Percentiles rank a stretch among this genome's conserved stretches.
These are phyloP conservation scores for Choanephora cucurbitarum DNA, from an alignment of 371 early-diverging fungal species.

Conservation along the genomic window DNA sequence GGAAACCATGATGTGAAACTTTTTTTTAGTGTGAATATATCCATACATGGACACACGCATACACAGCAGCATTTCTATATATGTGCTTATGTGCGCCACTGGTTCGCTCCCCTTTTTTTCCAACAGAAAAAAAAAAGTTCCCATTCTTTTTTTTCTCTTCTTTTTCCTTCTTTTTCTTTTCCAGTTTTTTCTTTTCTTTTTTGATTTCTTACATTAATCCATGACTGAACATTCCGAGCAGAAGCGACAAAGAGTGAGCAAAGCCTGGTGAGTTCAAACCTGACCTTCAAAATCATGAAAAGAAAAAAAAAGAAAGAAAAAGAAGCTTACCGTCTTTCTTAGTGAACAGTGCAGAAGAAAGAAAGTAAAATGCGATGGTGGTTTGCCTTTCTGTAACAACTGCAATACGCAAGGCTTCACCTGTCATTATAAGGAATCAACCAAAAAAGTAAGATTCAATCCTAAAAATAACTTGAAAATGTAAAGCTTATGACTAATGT, in stretches of 20 bases:
- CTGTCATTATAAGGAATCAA: slow-evolving; percentile 46
- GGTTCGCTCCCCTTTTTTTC: too few species aligned
- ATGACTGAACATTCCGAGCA: slow-evolving; percentile 16
- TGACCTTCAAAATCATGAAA: neutral
- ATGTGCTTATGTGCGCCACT: too few species aligned
- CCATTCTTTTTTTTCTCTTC: neutral
- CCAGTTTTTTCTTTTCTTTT: slow-evolving; percentile 8
- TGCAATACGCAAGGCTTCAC: slow-evolving; percentile 30
- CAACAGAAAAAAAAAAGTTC: neutral
- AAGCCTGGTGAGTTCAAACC: slow-evolving; percentile 40
- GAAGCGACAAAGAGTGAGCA: slow-evolving; percentile 51
- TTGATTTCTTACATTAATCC: neutral
- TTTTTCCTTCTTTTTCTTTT: neutral
- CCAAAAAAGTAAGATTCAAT: slow-evolving; percentile 36
- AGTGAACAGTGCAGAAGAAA: slow-evolving; percentile 63
- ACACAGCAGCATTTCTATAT: too few species aligned
- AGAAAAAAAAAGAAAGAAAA: neutral
- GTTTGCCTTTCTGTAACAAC: slow-evolving; percentile 48
- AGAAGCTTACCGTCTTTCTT: slow-evolving; percentile 1
- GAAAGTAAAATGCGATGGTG: slow-evolving; percentile 67
- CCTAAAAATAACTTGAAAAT: neutral
- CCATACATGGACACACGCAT: too few species aligned
- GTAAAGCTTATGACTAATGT: neutral
- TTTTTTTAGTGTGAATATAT: too few species aligned
- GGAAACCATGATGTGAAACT: too few species aligned